Evolutionary conservation across 2,329 filamentous ascomycete genomes (phyloP), one percentile per base, ranked within the genome.

Genomic region (Onygenales sp.): DNA sequence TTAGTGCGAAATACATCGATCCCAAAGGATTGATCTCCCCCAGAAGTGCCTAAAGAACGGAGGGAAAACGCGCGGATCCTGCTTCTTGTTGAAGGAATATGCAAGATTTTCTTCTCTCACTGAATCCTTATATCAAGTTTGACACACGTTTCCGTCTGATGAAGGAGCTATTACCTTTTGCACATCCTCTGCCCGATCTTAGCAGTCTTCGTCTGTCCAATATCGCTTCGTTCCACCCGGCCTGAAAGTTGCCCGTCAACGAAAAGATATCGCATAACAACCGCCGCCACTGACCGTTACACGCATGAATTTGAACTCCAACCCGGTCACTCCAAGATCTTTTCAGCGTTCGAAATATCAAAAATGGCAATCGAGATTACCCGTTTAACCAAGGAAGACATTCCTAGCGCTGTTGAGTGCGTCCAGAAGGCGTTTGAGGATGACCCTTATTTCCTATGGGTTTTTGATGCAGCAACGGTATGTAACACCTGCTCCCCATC

Each of bases 361-460:
- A 47, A 48, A 14, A 80, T 80, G 77, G 61, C 70, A 4, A 77
- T 86, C 63, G 65, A 78, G 56, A 77, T 87, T 54, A 69, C 74
- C 4, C 74, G 71, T 7, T 76, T 87, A 61, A 75, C 74, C 1
- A 73, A 80, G 58, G 62, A 66, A 48, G 84, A 87, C 59, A 85
- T 86, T 51, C 76, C 82, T 31, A 80, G 78, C 6, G 82, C 81
- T 21, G 79, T 86, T 49, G 75, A 78, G 40, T 84, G 81, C 44
- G 82, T 87, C 47, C 84, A 87, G 61, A 73, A 78, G 60, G 83
- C 83, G 0, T 87, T 87, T 63, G 77, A 75, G 5, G 75, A 82
- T 9, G 84, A 87, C 60, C 84, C 84, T 0, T 87, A 86, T 62
- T 83, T 82, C 60, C 70, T 72, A 17, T 87, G 83, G 83, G 76